Conservation (phyloP, 805 yeast genomes). For the Candida silvicultrix region DNA sequence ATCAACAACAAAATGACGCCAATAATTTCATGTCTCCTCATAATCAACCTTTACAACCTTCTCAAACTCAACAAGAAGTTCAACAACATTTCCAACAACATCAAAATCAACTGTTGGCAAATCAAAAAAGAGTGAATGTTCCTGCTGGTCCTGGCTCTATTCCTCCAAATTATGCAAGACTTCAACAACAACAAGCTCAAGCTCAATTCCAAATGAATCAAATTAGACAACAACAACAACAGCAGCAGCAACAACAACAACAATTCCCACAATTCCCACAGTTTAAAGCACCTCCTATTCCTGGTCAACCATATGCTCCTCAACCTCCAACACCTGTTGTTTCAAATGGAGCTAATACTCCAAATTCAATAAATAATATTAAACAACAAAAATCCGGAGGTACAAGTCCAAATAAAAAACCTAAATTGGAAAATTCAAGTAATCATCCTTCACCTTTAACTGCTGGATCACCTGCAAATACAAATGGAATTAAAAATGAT, state of each 20-base stretch:
- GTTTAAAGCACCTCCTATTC: slow-evolving; percentile 1
- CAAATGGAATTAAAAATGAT: slow-evolving; percentile 1
- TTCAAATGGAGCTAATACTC: background rate
- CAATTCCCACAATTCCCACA: slow-evolving; percentile 7
- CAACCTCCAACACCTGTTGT: slow-evolving; percentile 1
- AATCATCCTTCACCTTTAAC: slow-evolving; percentile 9
- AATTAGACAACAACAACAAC: slow-evolving; percentile 35
- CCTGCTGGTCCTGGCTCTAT: slow-evolving; percentile 5
- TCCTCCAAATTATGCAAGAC: slow-evolving; percentile 21
- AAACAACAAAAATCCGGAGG: background rate
- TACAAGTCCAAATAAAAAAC: slow-evolving; percentile 15
- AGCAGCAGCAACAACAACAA: slow-evolving; percentile 21
- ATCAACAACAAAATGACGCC: background rate
- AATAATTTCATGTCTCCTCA: slow-evolving; percentile 4
- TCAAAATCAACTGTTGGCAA: slow-evolving; percentile 20
- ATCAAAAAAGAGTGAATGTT: slow-evolving; percentile 12
- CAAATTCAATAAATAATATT: background rate
- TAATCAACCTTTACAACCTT: slow-evolving; percentile 19
- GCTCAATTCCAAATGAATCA: slow-evolving; percentile 47
- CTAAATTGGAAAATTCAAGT: slow-evolving; percentile 11
- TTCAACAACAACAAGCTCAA: slow-evolving; percentile 21
- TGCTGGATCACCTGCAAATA: background rate
- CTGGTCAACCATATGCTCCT: background rate
- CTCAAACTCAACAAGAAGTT: slow-evolving; percentile 22
- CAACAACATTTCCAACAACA: slow-evolving; percentile 22